Conservation (phyloP, 2,329 filamentous ascomycete genomes). For the Coniochaeta sp. region DNA sequence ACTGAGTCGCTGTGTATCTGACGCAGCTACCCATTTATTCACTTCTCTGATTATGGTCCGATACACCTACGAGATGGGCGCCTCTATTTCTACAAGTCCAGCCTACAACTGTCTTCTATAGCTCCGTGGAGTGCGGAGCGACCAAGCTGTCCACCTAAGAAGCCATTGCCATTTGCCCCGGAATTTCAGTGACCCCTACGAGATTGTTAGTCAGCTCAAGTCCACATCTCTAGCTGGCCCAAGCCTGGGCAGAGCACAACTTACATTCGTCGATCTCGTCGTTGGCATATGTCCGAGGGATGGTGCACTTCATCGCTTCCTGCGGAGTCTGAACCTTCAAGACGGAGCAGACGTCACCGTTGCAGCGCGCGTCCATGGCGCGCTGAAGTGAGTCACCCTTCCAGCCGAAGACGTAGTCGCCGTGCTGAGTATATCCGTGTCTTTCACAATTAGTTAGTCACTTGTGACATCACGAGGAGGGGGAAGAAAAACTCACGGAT, state of each 20-base stretch:
- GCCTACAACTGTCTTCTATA: background rate
- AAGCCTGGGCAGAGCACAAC: background rate
- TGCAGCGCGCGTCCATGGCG: slow-evolving; percentile 1
- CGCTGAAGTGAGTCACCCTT: slow-evolving; percentile 1
- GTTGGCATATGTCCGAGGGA: background rate
- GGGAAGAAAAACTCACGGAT: background rate
- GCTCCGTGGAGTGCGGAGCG: no score
- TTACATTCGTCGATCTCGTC: background rate
- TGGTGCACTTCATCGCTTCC: background rate
- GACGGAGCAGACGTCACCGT: background rate
- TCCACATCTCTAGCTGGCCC: background rate
- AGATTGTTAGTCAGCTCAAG: background rate
- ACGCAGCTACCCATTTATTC: background rate
- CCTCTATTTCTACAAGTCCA: background rate
- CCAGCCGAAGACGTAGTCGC: slow-evolving; percentile 3
- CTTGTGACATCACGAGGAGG: background rate
- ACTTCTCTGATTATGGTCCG: background rate
- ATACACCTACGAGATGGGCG: background rate
- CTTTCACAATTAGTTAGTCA: background rate
- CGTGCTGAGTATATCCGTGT: background rate
- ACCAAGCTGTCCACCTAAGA: background rate
- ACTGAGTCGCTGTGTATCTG: no score
- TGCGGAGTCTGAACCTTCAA: background rate
- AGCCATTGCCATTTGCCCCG: background rate
- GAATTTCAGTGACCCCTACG: slow-evolving; percentile 1